These are phyloP conservation scores for Mortierella antarctica DNA, from an alignment of 192 early-diverging fungal species.

Conservation along the genomic window DNA sequence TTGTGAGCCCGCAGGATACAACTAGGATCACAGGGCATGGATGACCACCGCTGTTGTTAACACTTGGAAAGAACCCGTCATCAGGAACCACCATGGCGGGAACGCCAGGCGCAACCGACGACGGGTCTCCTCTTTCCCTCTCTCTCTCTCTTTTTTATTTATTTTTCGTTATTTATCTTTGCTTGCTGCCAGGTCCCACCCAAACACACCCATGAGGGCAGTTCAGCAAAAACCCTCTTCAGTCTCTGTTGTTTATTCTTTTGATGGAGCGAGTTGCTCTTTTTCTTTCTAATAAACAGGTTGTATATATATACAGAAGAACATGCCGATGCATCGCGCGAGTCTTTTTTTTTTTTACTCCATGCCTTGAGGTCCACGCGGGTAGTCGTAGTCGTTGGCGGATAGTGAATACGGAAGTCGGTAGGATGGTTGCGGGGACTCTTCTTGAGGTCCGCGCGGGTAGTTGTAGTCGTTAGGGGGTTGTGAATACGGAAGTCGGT, in stretches of 20 bases:
- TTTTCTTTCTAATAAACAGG: slow-evolving; percentile 1
- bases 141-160: no score
- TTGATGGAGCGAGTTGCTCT: background rate
- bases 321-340: no score
- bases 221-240: background rate
- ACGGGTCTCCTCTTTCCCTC: no score
- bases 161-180: no score
- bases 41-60: background rate
- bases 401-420: background rate
- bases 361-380: background rate
- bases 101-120: background rate
- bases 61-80: background rate
- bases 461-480: no score
- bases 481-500: no score
- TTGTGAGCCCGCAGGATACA: background rate
- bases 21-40: background rate
- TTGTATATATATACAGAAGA: background rate
- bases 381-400: background rate
- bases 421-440: background rate
- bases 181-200: background rate
- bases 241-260: background rate
- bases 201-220: background rate
- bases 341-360: background rate
- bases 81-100: background rate
- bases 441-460: no score